A percentile compares a stretch with the other conserved stretches of the same genome.
Evolutionary conservation across 106 monocot species (phyloP).

Genomic region (Hemerocallis citrina): DNA sequence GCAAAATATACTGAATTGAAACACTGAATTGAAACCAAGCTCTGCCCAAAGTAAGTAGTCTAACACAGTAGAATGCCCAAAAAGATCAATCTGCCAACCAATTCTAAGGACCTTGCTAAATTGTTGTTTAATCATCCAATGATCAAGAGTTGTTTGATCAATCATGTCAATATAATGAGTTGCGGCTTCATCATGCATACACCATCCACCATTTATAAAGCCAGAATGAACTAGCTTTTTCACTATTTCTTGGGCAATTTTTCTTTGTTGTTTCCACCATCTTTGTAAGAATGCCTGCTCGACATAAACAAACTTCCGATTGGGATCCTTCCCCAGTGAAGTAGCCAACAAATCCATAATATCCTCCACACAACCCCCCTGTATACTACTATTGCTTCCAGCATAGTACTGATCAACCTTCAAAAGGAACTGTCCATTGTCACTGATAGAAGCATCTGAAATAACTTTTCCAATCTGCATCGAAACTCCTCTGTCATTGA

Average conservation of each 20-base stretch:
- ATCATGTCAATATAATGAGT: constrained; percentile 61
- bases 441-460: too few species aligned
- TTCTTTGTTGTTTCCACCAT: constrained; percentile 40
- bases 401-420: too few species aligned
- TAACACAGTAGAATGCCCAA: constrained; percentile 65
- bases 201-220: constrained; percentile 45
- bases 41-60: constrained; percentile 48
- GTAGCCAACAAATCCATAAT: too few species aligned
- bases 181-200: constrained; percentile 67
- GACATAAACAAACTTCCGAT: too few species aligned
- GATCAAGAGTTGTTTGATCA: constrained; percentile 63
- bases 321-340: too few species aligned
- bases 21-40: constrained; percentile 21
- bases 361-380: too few species aligned
- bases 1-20: constrained; percentile 76
- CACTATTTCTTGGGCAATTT: constrained; percentile 11
- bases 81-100: constrained; percentile 66
- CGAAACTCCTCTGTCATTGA: too few species aligned
- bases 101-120: constrained; percentile 44
- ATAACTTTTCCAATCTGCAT: too few species aligned
- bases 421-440: too few species aligned
- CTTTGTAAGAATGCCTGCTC: constrained; percentile 56
- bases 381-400: too few species aligned
- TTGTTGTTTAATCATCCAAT: constrained; percentile 45
- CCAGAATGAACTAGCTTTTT: constrained; percentile 31